Evolutionary conservation across 1,139 yeast species (phyloP), one percentile per base, ranked within the genome.

Genomic region (Yamadazyma diospyri): DNA sequence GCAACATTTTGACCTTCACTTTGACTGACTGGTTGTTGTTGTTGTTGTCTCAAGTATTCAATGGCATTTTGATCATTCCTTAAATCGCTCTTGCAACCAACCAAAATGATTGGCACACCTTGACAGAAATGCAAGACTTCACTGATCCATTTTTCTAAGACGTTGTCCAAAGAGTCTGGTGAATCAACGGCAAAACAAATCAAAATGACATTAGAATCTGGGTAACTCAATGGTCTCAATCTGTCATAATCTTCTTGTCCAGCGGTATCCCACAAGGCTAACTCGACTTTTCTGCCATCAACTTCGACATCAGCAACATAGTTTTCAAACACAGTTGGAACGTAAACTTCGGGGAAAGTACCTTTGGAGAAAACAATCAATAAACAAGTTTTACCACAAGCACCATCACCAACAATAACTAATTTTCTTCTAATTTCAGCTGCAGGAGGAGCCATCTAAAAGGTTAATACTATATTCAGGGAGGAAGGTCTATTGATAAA

Each of bases 211-310:
- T 88, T 85, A 33, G 96, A 83, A 60, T 87, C 95, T 40, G 96
- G 95, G 66, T 88, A 88, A 18, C 94, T 82, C 51, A 88, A 72
- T 20, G 96, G 96, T 69, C 97, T 82, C 57, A 88, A 74, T 67
- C 96, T 82, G 63, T 87, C 95, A 63, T 87, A 88, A 68, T 88
- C 97, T 71, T 88, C 96, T 74, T 88, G 97, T 43, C 97, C 97
- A 37, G 97, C 97, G 50, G 97, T 88, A 85, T 88, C 97, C 96
- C 97, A 88, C 46, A 88, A 73, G 16, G 96, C 95, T 64, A 88
- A 74, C 60, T 86, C 95, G 39, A 87, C 95, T 61, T 85, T 85
- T 70, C 94, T 82, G 36, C 96, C 96, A 53, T 88, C 89, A 41
- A 88, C 94, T 59, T 84, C 94, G 37, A 88, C 95, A 56, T 86